Evolutionary conservation across 352 stramenopile genomes (phyloP), one percentile per base, ranked within the genome.

Genomic region (Phytophthora tentaculata): DNA sequence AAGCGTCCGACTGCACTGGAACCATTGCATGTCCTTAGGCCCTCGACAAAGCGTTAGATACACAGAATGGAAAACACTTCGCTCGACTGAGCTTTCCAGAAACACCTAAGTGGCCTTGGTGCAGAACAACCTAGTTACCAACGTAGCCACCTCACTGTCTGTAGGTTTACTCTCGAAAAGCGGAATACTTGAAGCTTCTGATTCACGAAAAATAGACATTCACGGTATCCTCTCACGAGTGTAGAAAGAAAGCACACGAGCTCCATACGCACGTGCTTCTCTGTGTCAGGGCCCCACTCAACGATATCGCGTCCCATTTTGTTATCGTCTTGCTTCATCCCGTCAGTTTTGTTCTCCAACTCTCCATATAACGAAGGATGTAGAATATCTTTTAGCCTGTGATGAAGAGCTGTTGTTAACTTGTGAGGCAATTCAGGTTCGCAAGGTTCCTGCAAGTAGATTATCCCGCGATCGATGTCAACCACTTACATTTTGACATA

Each of bases 121-220:
- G 29, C 71, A 80, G 7, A 95, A 88, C 2, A 95, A 16, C 23
- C 80, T 74, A 19, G 86, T 89, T 54, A 91, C 69, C 37, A 95
- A 83, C 20, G 88, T 84, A 17, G 79, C 75, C 5, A 88, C 78
- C 29, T 95, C 84, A 54, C 57, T 89, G 49, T 92, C 84, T 16
- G 58, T 68, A 0, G 75, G 71, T 56, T 83, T 76, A 19, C 69
- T 91, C 12, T 87, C 67, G 43, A 88, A 64, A 93, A 95, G 1
- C 88, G 75, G 2, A 95, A 95, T n/a, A 95, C 88, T 3, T 85
- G 86, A 9, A 95, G 76, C 50, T 90, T 89, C 44, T 92, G 85
- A 53, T 95, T 93, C 20, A 95, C 88, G 47, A 93, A 95, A 49
- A 95, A 92, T 20, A 95, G 49, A n/a, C 88, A 95, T 44, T 94